Evolutionary conservation across 148 eudicot species (phyloP).

Genomic region (Rhododendron kiyosumense): DNA sequence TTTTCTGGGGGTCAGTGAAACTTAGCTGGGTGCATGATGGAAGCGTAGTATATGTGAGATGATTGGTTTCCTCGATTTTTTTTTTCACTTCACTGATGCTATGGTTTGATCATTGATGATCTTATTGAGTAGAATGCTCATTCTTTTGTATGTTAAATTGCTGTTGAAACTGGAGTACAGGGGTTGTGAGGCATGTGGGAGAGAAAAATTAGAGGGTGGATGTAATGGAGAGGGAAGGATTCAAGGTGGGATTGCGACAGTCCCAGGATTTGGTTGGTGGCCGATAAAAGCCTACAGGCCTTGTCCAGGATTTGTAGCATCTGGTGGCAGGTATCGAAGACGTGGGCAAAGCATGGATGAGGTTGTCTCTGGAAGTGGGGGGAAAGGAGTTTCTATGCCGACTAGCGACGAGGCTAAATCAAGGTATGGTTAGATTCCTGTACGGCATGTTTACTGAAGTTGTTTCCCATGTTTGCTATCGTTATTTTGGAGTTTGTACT

Average conservation of each 20-base stretch:
- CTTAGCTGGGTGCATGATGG: too few species aligned
- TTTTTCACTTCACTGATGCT: not conserved
- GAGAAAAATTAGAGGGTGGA: constrained; percentile 58
- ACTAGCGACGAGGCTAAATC: constrained; percentile 23
- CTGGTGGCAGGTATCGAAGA: constrained; percentile 80
- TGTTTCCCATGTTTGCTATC: too few species aligned
- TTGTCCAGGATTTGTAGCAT: constrained; percentile 75
- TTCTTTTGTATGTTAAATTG: not conserved
- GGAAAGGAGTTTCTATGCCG: constrained; percentile 20
- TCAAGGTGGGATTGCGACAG: constrained; percentile 92
- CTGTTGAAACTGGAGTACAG: constrained; percentile 14
- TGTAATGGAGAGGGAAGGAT: constrained; percentile 94
- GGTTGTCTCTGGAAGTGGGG: constrained; percentile 59
- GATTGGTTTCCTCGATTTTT: not conserved
- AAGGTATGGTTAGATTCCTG: constrained; percentile 30
- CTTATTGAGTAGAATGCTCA: not conserved
- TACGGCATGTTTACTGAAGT: too few species aligned
- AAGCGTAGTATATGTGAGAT: not conserved
- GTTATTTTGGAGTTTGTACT: too few species aligned
- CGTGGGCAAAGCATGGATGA: constrained; percentile 94
- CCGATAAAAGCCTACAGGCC: constrained; percentile 96
- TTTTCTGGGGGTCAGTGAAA: too few species aligned
- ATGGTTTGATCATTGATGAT: not conserved
- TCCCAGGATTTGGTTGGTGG: constrained; percentile 99
- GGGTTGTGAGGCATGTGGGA: constrained; percentile 79